Evolutionary conservation across 140 eudicot species (phyloP), one percentile per base, ranked within the genome.

Genomic region (Cichorium intybus): DNA sequence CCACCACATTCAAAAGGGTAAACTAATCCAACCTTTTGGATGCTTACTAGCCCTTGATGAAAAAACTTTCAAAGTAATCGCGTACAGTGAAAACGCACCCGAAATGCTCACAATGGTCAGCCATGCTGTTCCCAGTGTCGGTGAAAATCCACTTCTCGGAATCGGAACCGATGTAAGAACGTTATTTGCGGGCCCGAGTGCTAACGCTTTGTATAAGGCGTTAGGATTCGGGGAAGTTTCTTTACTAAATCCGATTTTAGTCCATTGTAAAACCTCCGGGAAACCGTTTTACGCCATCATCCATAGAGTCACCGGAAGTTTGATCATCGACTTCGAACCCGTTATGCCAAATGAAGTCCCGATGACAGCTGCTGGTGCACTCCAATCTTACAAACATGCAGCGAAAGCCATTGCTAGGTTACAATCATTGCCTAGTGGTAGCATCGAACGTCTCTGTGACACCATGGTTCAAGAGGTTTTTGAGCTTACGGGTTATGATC

Each of bases 361-460:
- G 12, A 92, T 88, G 99, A 92, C 99, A 1, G 99, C 99, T 50
- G 99, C 99, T 0, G 99, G 99, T 18, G 95, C 99, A 28, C 55
- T 92, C 16, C 99, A 92, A 47, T 92, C 99, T 5, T 92, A 92
- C 70, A 92, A 92, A 65, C 95, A 88, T 23, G 99, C 99, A 3
- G 95, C 95, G 1, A 92, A 92, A 81, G 96, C 99, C 26, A 89
- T 92, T 4, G 82, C 88, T 24, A 73, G 96, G 60, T 53, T 92
- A 71, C 99, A 92, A 35, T 65, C 96, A 33, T 76, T 92, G 77
- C 90, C 95, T 37, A 89, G 99, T 77, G 99, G 99, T 33, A 88
- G 96, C 75, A 58, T 92, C 49, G 96, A 83, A 18, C 75, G 83
- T 58, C 85, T 92, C 2, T 86, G 96, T 55, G 95, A 92, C 75